These are phyloP conservation scores for Chlorokybus atmophyticus DNA, from an alignment of 139 green algal genomes.

Conservation along the genomic window DNA sequence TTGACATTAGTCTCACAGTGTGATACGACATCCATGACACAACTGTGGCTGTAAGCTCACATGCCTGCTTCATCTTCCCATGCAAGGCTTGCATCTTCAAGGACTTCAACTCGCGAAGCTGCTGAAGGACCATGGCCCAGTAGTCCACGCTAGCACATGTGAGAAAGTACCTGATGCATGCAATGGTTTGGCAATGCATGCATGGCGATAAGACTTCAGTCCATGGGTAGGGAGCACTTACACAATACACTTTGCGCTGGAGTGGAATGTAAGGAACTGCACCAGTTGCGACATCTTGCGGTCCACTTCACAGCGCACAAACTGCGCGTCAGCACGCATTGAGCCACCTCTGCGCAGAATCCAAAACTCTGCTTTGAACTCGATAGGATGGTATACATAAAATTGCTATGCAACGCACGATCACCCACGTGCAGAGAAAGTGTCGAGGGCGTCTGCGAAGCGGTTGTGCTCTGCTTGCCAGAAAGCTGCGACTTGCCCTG, in stretches of 20 bases:
- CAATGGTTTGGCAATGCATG: no score
- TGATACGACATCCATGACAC: neutral
- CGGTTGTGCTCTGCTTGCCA: neutral
- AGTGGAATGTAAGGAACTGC: constrained; percentile 5
- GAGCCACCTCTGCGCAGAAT: no score
- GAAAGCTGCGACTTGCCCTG: no score
- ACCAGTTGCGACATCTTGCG: constrained; percentile 46
- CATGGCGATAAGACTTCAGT: no score
- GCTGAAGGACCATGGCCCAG: constrained; percentile 28
- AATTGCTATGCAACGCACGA: no score
- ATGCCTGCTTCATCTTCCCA: constrained; percentile 59
- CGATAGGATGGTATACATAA: no score
- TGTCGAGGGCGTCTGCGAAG: neutral
- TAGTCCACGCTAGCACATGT: constrained; percentile 86
- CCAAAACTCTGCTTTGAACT: no score
- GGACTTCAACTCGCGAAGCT: constrained; percentile 10
- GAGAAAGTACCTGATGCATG: constrained; percentile 65
- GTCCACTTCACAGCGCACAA: constrained; percentile 51
- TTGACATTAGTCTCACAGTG: no score
- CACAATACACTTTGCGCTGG: constrained; percentile 7
- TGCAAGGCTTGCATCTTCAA: constrained; percentile 48
- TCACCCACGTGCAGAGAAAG: neutral
- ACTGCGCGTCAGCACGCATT: no score
- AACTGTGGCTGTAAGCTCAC: neutral
- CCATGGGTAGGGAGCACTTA: constrained; percentile 6